phyloP scores from a whole-genome alignment of 73 alveolate genomes.

The Paramecium tetraurelia region DNA sequence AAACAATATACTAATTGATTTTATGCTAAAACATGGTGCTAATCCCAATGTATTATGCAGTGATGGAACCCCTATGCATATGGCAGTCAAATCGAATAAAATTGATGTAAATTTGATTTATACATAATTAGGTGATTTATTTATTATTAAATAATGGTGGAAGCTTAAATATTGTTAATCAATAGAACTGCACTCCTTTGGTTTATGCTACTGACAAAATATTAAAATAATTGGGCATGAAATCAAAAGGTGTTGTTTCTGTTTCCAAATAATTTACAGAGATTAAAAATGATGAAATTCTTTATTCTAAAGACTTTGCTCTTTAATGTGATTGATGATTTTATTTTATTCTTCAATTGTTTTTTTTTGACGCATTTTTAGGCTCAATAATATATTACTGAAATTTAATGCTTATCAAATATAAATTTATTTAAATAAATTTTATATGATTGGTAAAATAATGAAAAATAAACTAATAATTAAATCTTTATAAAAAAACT shows the following conservation, averaged over 20 bases:
- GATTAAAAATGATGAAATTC: background rate
- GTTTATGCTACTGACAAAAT: background rate
- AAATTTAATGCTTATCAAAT: background rate
- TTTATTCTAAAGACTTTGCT: background rate
- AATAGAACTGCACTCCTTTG: background rate
- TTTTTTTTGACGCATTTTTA: background rate
- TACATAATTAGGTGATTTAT: background rate
- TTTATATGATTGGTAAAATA: background rate
- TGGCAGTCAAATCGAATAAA: slow-evolving; percentile 5
- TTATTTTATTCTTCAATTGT: background rate
- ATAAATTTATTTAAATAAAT: background rate
- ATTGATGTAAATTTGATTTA: background rate
- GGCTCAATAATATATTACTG: background rate
- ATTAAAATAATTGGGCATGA: slow-evolving; percentile 22
- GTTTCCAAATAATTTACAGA: background rate
- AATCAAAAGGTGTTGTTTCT: background rate
- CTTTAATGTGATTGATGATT: background rate
- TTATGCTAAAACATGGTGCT: slow-evolving; percentile 20
- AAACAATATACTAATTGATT: background rate
- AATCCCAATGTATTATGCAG: slow-evolving; percentile 12
- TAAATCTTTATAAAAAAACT: background rate
- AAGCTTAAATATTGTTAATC: background rate
- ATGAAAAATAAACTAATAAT: background rate
- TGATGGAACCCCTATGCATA: slow-evolving; percentile 40
- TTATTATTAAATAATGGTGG: slow-evolving; percentile 1